Base-by-base conservation (phyloP, 352 stramenopile species). In the Phytophthora kernoviae region DNA sequence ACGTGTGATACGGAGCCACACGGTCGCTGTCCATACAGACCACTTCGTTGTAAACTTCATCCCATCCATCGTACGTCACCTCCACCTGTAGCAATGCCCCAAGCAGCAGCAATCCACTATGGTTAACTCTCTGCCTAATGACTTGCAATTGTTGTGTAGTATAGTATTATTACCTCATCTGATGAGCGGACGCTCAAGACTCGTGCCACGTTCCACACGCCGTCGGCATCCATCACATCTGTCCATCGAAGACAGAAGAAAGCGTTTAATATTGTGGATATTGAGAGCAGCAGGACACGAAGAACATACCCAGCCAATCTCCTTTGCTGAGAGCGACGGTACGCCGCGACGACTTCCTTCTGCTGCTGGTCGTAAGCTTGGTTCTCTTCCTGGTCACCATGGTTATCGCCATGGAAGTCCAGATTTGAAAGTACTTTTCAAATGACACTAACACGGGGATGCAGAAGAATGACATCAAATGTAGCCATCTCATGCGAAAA, bases 1-100 rank as follows among this genome's bases (percentile, higher is more conserved):
- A 93, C 27, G 81, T 90, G 49, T 93, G 76, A 58, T 81, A 91
- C 7, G 84, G 84, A 8, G 81, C 84, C 15, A 91, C 75, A 12
- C 82, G 78, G 27, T 76, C 56, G 55, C 77, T 81, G 53, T 88
- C 68, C 18, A 91, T 44, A 8, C 32, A 42, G 26, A 91, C 68
- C 24, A 89, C 59, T 43, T 93, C 84, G 54, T 91, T 73, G 49
- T 77, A 91, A 27, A 78, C 65, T 0, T 57, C 4, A 0, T 55
- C 54, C 84, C 84, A 93, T 4, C 84, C 84, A 24, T 93, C 84
- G 54, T 91, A 93, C 12, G 64, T 73, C 22, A 93, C 69, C 43
- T 88, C 71, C 6, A 90, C 74, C 79, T 90, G n/a, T 7, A 41
- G 15, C 22, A 58, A n/a, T n/a, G n/a, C n/a, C n/a, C n/a, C n/a